These are phyloP conservation scores for Malus fusca DNA, from an alignment of 306 rosid genomes.

Conservation along the genomic window DNA sequence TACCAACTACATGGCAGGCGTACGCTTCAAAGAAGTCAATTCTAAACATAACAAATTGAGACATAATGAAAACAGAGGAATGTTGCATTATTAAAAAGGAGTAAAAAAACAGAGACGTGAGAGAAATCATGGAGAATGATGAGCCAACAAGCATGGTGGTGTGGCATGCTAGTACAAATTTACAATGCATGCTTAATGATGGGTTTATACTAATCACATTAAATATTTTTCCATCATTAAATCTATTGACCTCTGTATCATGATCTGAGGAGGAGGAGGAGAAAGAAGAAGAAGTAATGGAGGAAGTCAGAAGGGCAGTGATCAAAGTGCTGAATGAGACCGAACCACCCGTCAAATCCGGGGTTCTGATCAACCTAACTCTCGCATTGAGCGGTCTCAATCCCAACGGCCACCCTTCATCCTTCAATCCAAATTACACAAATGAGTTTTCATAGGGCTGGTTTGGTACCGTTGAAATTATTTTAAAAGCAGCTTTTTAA, in stretches of 20 bases:
- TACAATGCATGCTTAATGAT: background rate
- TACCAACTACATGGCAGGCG: background rate
- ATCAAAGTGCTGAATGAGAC: constrained; percentile 65
- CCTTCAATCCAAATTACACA: constrained; percentile 30
- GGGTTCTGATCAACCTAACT: constrained; percentile 44
- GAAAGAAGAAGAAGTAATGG: constrained; percentile 40
- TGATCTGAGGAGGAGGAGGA: constrained; percentile 32
- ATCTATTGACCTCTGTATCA: constrained; percentile 42
- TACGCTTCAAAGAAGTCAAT: background rate
- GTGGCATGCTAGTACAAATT: background rate
- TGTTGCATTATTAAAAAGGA: background rate
- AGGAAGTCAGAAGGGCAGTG: constrained; percentile 42
- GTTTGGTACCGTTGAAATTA: too few species aligned
- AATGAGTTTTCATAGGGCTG: background rate
- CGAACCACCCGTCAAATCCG: constrained; percentile 45
- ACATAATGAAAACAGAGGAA: background rate
- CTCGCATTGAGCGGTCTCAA: constrained; percentile 60
- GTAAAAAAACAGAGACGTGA: background rate
- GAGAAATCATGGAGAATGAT: background rate
- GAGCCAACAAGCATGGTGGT: background rate
- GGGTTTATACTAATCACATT: background rate
- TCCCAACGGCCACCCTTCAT: constrained; percentile 89
- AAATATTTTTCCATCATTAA: background rate
- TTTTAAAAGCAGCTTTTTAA: too few species aligned
- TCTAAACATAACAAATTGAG: background rate